Evolutionary conservation across 2,329 filamentous ascomycete genomes (phyloP).

Genomic region (Hypocreales sp.): DNA sequence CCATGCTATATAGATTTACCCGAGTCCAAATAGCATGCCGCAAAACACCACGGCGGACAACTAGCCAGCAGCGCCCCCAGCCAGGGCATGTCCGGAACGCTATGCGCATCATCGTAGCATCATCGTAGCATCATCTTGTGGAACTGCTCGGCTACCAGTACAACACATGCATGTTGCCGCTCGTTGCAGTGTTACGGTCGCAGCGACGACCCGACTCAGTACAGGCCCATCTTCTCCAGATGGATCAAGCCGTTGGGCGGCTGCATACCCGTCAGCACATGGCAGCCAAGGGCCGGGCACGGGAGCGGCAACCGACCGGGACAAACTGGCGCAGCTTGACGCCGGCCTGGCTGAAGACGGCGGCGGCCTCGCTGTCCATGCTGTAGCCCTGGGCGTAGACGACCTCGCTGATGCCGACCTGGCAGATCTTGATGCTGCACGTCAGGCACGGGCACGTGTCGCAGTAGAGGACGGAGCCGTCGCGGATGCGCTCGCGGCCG

Average conservation of each 20-base stretch:
- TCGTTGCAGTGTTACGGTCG: no score
- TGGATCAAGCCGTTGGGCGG: constrained; percentile 50
- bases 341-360: constrained; percentile 70
- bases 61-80: no score
- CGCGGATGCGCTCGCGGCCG: constrained; percentile 74
- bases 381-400: constrained; percentile 90
- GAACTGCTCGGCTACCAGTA: no score
- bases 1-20: no score
- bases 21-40: no score
- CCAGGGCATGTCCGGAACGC: no score
- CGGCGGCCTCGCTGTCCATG: constrained; percentile 76
- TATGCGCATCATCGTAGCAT: no score
- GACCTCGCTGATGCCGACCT: constrained; percentile 90
- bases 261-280: constrained; percentile 20
- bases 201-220: no score
- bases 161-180: no score
- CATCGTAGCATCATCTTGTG: no score
- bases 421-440: constrained; percentile 96
- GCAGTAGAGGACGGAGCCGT: constrained; percentile 75
- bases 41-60: no score
- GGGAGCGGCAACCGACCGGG: constrained; percentile 42
- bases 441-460: constrained; percentile 95
- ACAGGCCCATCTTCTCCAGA: constrained; percentile 35
- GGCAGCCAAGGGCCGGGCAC: neutral
- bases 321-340: constrained; percentile 78